Conservation (phyloP, 306 rosid genomes). For the barrel medic (Medicago truncatula) region MtrunA17r5.0-ANR NC_053045.1:44974001-44974500, state of each 20-base stretch:
- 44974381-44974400: background rate
- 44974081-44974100: slow-evolving; percentile 48
- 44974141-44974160: slow-evolving; percentile 42
- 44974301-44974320: slow-evolving; percentile 11
- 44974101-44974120: slow-evolving; percentile 52
- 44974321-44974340: background rate
- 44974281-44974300: background rate
- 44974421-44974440: background rate
- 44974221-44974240: slow-evolving; percentile 2
- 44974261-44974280: slow-evolving; percentile 10
- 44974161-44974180: slow-evolving; percentile 28
- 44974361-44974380: background rate
- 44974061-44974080: slow-evolving; percentile 28
- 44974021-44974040: background rate
- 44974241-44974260: slow-evolving; percentile 4
- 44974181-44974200: slow-evolving; percentile 22
- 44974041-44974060: slow-evolving; percentile 8
- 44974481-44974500: background rate
- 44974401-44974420: slow-evolving; percentile 6
- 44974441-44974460: slow-evolving; percentile 1
- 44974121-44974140: slow-evolving; percentile 54
- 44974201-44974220: slow-evolving; percentile 37
- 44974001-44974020: background rate
- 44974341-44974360: background rate
- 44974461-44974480: background rate